A percentile compares a stretch with the other conserved stretches of the same genome.
phyloP scores from a whole-genome alignment of 352 stramenopile genomes.

The Pythium insidiosum region DNA sequence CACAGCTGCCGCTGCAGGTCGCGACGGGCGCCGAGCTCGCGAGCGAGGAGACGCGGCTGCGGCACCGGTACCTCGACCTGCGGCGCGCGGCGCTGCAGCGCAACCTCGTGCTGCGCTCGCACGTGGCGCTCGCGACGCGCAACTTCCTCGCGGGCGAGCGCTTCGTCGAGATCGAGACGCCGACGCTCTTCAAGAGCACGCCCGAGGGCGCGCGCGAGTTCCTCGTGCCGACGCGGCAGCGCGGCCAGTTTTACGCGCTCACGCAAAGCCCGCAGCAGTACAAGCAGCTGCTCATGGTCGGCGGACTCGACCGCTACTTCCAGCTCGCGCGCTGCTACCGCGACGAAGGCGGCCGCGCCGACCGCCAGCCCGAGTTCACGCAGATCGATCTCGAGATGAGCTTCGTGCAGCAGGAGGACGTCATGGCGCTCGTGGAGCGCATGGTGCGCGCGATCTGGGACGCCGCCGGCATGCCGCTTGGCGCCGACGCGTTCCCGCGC shows the following conservation, averaged over 20 bases:
- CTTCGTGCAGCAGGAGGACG: slow-evolving; percentile 64
- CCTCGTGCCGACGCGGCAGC: slow-evolving; percentile 63
- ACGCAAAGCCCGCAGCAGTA: slow-evolving; percentile 89
- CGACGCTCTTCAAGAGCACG: slow-evolving; percentile 84
- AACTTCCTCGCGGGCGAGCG: slow-evolving; percentile 61
- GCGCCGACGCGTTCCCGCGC: slow-evolving; percentile 31
- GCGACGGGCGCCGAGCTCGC: slow-evolving; percentile 39
- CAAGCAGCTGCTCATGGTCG: slow-evolving; percentile 90
- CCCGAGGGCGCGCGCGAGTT: slow-evolving; percentile 85
- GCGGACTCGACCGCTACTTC: slow-evolving; percentile 84
- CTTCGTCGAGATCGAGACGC: slow-evolving; percentile 86
- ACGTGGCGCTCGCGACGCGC: slow-evolving; percentile 58
- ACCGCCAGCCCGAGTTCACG: slow-evolving; percentile 88
- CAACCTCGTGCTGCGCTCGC: slow-evolving; percentile 70
- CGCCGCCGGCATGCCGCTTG: slow-evolving; percentile 33
- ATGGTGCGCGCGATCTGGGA: slow-evolving; percentile 66
- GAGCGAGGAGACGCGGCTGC: slow-evolving; percentile 70
- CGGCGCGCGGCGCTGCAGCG: slow-evolving; percentile 63
- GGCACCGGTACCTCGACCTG: slow-evolving; percentile 77
- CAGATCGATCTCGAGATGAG: slow-evolving; percentile 90
- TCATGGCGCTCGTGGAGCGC: slow-evolving; percentile 71
- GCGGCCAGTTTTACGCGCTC: slow-evolving; percentile 79
- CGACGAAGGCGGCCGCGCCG: slow-evolving; percentile 79
- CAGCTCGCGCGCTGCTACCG: slow-evolving; percentile 87
- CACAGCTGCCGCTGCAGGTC: slow-evolving; percentile 54